phyloP scores from a whole-genome alignment of 495 filamentous ascomycete genomes.

The Pyronema domesticum region DNA sequence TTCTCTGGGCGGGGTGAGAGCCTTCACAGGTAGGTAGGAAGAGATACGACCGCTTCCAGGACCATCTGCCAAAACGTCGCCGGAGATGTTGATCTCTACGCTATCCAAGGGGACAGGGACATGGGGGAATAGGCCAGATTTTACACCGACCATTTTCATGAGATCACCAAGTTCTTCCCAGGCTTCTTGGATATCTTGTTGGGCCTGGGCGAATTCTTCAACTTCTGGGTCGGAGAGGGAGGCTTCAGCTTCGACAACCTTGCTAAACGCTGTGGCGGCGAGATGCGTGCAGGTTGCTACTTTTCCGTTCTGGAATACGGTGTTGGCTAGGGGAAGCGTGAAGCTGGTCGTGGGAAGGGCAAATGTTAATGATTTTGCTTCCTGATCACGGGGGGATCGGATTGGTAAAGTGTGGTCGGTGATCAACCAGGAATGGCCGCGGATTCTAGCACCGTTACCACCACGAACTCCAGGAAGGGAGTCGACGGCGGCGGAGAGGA shows the following conservation, averaged over 20 bases:
- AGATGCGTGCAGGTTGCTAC: constrained; percentile 31
- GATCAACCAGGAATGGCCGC: constrained; percentile 19
- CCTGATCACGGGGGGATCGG: constrained; percentile 5
- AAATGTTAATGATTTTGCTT: constrained; percentile 16
- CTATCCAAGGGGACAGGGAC: constrained; percentile 4
- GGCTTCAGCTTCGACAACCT: constrained; percentile 17
- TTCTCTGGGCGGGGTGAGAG: constrained; percentile 37
- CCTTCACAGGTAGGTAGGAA: constrained; percentile 30
- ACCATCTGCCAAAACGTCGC: constrained; percentile 6
- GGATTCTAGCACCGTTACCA: constrained; percentile 2
- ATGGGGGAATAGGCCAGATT: constrained; percentile 11
- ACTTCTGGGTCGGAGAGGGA: constrained; percentile 16
- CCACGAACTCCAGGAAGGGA: constrained; percentile 14
- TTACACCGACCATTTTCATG: constrained; percentile 16
- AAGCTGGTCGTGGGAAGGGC: constrained; percentile 10
- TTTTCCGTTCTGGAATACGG: constrained; percentile 43
- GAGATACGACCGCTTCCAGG: neutral
- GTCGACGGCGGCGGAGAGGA: constrained; percentile 20
- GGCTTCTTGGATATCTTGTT: constrained; percentile 19
- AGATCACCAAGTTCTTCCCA: constrained; percentile 22
- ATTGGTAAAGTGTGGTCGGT: constrained; percentile 16
- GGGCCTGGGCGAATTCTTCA: constrained; percentile 20
- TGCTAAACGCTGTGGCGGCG: constrained; percentile 5
- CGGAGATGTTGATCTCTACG: constrained; percentile 11
- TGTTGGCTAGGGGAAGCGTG: constrained; percentile 41